Percentiles rank a stretch among this genome's conserved stretches.
Evolutionary conservation across 2,329 filamentous ascomycete genomes (phyloP).

Genomic region (Fusarium hainanense): DNA sequence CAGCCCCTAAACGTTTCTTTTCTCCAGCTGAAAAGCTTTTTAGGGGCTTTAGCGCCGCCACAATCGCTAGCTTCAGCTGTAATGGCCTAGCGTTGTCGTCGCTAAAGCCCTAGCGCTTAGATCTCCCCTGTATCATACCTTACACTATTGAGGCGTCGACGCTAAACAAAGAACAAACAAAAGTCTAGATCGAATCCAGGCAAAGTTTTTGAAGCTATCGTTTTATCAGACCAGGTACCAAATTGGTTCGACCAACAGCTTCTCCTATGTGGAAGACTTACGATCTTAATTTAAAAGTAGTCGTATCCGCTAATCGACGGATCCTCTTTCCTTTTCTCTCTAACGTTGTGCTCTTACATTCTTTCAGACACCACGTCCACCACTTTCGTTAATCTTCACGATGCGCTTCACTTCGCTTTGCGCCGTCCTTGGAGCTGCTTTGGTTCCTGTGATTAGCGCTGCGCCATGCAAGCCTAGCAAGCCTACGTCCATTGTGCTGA

Average conservation of each 20-base stretch:
- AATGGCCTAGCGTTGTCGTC: not conserved
- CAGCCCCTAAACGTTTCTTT: not conserved
- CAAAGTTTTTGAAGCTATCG: not conserved
- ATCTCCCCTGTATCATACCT: rapidly evolving
- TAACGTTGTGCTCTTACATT: not conserved
- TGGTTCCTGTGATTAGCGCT: slow-evolving; percentile 14
- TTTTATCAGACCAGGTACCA: not conserved
- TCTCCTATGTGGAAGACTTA: not conserved
- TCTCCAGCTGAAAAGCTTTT: not conserved
- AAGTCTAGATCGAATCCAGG: not conserved
- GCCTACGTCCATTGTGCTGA: not conserved
- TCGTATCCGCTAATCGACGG: no score
- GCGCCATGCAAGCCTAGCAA: not conserved
- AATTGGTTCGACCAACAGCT: not conserved
- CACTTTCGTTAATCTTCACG: no score
- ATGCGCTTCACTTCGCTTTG: slow-evolving; percentile 34
- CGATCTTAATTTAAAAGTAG: no score
- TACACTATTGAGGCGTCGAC: not conserved
- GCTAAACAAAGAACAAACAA: not conserved
- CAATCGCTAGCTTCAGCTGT: not conserved
- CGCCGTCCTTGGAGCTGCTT: slow-evolving; percentile 8
- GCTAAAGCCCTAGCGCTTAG: not conserved
- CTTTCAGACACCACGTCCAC: no score
- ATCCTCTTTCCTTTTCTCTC: not conserved
- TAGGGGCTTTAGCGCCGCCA: not conserved